A percentile compares a stretch with the other conserved stretches of the same genome.
These are phyloP conservation scores for Sarocladium kiliense DNA, from an alignment of 2,329 filamentous ascomycete species.

Conservation along the genomic window DNA sequence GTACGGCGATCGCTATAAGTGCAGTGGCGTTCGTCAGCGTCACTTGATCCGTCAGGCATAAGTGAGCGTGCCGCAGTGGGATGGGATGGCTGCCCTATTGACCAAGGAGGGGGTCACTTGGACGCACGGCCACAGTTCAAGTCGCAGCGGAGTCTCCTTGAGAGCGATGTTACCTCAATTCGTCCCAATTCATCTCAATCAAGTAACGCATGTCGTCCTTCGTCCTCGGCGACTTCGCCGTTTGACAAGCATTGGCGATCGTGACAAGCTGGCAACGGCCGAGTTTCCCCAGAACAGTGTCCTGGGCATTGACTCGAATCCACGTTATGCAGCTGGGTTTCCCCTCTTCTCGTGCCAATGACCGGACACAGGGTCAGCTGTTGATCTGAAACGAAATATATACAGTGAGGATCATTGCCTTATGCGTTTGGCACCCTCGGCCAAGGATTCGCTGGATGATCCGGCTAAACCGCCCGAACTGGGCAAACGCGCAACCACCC, in stretches of 20 bases:
- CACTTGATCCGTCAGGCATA: background rate
- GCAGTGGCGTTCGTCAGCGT: background rate
- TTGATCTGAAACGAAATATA: slow-evolving; percentile 7
- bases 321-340: background rate
- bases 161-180: background rate
- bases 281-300: background rate
- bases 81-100: too few species aligned
- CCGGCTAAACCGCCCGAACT: background rate
- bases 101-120: too few species aligned
- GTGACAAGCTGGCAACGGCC: background rate
- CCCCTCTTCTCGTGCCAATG: background rate
- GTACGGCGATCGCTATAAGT: background rate
- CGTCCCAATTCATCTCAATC: background rate
- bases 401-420: slow-evolving; percentile 7
- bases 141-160: background rate
- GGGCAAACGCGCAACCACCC: slow-evolving; percentile 1
- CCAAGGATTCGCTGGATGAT: slow-evolving; percentile 5
- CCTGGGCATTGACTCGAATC: background rate
- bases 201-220: background rate
- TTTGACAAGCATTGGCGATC: slow-evolving; percentile 5
- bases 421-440: background rate
- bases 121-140: too few species aligned
- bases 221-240: background rate
- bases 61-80: too few species aligned
- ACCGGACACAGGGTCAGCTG: background rate